phyloP scores from a whole-genome alignment of 1,284 basidiomycete species.

The Pascua sp. region DNA sequence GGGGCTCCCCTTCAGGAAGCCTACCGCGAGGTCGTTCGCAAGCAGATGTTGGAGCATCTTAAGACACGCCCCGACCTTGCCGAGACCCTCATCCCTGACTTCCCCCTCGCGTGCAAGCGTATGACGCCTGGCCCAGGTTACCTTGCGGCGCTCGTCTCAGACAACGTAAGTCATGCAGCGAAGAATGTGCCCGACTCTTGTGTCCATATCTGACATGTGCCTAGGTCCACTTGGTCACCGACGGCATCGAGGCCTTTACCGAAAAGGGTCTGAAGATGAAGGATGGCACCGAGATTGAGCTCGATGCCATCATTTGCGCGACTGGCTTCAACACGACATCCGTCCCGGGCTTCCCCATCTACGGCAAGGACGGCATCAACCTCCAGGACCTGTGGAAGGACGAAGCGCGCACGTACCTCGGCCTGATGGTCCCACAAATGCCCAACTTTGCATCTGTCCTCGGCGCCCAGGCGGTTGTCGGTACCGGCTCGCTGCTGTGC shows the following conservation, averaged over 20 bases:
- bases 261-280: slow-evolving; percentile 24
- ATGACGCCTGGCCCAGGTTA: slow-evolving; percentile 43
- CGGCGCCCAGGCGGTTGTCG: slow-evolving; percentile 8
- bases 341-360: slow-evolving; percentile 32
- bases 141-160: slow-evolving; percentile 34
- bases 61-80: slow-evolving; percentile 17
- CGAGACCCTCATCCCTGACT: slow-evolving; percentile 20
- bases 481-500: slow-evolving; percentile 14
- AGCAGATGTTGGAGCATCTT: slow-evolving; percentile 19
- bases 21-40: slow-evolving; percentile 15
- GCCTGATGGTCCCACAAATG: slow-evolving; percentile 27
- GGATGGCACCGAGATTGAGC: slow-evolving; percentile 20
- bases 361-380: slow-evolving; percentile 24
- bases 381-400: slow-evolving; percentile 36
- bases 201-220: not conserved
- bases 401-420: slow-evolving; percentile 30
- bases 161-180: slow-evolving; percentile 21
- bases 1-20: slow-evolving; percentile 23
- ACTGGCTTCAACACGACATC: slow-evolving; percentile 37
- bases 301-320: slow-evolving; percentile 34
- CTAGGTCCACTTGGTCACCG: slow-evolving; percentile 22
- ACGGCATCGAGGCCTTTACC: slow-evolving; percentile 24
- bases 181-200: not conserved
- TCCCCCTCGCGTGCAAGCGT: slow-evolving; percentile 34
- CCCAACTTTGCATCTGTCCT: slow-evolving; percentile 29